Conservation (phyloP, 176 grass and related monocot genomes). For the Musa troglodytarum region DNA sequence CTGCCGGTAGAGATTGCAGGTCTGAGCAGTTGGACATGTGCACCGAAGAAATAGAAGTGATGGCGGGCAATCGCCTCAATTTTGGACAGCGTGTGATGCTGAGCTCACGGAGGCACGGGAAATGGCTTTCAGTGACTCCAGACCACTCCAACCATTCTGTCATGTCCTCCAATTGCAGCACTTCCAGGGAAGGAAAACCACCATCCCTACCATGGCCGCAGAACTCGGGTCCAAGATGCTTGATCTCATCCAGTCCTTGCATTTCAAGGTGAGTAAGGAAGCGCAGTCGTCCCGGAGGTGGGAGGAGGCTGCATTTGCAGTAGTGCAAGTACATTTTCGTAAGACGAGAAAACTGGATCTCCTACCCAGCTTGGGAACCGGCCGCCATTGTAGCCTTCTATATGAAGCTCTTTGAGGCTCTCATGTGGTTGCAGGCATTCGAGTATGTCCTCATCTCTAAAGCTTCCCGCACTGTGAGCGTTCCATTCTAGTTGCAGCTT, state of each 20-base stretch:
- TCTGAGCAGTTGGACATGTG: neutral
- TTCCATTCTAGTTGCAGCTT: neutral
- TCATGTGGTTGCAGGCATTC: conserved; percentile 17
- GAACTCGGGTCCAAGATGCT: neutral
- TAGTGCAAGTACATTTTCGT: neutral
- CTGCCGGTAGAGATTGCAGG: neutral
- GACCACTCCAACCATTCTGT: neutral
- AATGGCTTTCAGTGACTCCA: neutral
- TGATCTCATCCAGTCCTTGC: neutral
- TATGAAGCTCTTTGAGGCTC: conserved; percentile 10
- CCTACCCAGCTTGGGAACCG: conserved; percentile 13
- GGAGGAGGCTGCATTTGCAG: neutral
- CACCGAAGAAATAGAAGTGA: neutral
- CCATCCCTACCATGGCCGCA: neutral
- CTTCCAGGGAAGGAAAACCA: neutral
- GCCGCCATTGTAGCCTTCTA: neutral
- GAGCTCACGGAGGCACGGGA: neutral
- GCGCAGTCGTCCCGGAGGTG: neutral
- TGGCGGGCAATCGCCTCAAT: neutral
- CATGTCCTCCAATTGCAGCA: neutral
- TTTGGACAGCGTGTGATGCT: neutral
- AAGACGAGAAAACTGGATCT: neutral
- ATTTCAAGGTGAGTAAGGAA: neutral
- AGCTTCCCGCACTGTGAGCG: neutral
- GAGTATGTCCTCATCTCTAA: neutral